A percentile compares a stretch with the other conserved stretches of the same genome.
These are phyloP conservation scores for Zygotorulaspora danielsina DNA, from an alignment of 805 yeast genomes.

Conservation along the genomic window DNA sequence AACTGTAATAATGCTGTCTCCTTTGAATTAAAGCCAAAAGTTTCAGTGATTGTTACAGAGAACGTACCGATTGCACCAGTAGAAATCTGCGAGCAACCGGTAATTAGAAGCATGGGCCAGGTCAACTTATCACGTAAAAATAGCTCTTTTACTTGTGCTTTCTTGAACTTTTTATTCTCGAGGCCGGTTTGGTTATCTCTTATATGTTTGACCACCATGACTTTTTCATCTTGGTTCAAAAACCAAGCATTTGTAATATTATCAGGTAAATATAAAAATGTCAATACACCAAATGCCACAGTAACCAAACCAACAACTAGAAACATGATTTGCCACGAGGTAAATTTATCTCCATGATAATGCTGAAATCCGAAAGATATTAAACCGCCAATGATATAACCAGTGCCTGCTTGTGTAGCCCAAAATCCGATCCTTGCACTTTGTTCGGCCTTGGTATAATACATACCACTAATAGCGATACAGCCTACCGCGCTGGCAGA, in stretches of 20 bases:
- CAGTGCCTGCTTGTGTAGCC: slow-evolving; percentile 55
- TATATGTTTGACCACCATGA: slow-evolving; percentile 46
- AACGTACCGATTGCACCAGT: slow-evolving; percentile 53
- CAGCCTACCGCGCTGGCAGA: slow-evolving; percentile 54
- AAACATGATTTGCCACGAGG: slow-evolving; percentile 62
- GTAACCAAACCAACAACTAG: slow-evolving; percentile 53
- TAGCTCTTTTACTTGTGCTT: slow-evolving; percentile 45
- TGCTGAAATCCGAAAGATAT: slow-evolving; percentile 53
- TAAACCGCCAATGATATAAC: slow-evolving; percentile 44
- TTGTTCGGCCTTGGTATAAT: slow-evolving; percentile 52
- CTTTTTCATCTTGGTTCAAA: slow-evolving; percentile 38
- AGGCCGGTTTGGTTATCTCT: slow-evolving; percentile 50
- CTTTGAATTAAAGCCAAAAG: slow-evolving; percentile 46
- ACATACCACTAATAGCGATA: slow-evolving; percentile 57
- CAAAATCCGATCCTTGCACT: slow-evolving; percentile 50
- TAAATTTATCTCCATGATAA: slow-evolving; percentile 39
- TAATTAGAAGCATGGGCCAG: slow-evolving; percentile 47
- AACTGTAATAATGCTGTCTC: slow-evolving; percentile 49
- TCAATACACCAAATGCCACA: slow-evolving; percentile 44
- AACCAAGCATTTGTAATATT: slow-evolving; percentile 43
- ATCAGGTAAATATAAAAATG: slow-evolving; percentile 47
- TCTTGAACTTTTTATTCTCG: slow-evolving; percentile 44
- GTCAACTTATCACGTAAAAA: slow-evolving; percentile 44
- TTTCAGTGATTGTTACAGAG: slow-evolving; percentile 48
- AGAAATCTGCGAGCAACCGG: slow-evolving; percentile 45